Evolutionary conservation across 2,329 filamentous ascomycete genomes (phyloP), one percentile per base, ranked within the genome.

Genomic region (Diaporthe australafricana): DNA sequence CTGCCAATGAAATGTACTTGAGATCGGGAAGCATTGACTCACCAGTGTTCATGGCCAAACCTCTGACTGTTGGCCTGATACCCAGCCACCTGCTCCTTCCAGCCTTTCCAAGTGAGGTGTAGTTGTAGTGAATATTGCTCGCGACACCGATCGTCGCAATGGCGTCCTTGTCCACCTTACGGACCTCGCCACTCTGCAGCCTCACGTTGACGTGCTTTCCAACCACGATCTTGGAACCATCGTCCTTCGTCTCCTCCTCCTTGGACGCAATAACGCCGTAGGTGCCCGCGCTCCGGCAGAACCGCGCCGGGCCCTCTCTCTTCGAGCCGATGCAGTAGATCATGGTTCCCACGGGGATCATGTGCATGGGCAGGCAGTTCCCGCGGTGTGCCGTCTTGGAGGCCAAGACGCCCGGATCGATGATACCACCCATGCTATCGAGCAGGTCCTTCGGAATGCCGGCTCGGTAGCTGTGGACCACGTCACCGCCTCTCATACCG

Each of bases 41-140:
- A 94, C 93, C 90, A 82, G 96, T 95, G 87, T 99, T 99, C 97
- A 99, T 99, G 75, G 97, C 96, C 78, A 98, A 85, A 92, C 96
- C 97, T 87, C 97, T 92, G 55, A 99, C 96, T 0, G 96, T 98
- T 20, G 96, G 96, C 77, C 96, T 89, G 79, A 97, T 98, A 80
- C 96, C 96, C 76, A 98, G 84, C 95, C 95, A 98, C 79, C 96
- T 90, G 77, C 92, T 95, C 78, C 97, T 91, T 80, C 96, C 96
- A 77, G 96, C 96, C 86, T 99, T 99, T 78, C 97, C 97, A 71
- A 99, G 88, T 79, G 96, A 94, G 75, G 91, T 88, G 83, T 97
- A 97, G 76, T 98, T 94, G 82, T 95, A 93, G 81, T 98, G 93
- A 57, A 93, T 90, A 83, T 99, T 99, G 88, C 96, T 98, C 50